Conservation (phyloP, 2,329 filamentous ascomycete species). For the Rhinocladiella mackenziei region DNA sequence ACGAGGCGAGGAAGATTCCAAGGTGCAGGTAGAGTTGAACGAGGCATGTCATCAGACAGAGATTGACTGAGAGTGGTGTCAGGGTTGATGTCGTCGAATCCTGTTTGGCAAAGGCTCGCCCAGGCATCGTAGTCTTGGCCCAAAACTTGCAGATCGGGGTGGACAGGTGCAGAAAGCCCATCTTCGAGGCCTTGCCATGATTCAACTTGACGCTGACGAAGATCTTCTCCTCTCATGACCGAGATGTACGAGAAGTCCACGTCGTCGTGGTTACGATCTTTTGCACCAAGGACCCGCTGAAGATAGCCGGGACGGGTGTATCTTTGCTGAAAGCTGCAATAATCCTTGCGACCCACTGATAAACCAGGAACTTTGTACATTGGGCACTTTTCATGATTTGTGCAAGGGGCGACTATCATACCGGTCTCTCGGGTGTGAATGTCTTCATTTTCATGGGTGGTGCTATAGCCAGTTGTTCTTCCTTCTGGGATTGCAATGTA, state of each 20-base stretch:
- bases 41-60: constrained; percentile 32
- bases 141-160: constrained; percentile 7
- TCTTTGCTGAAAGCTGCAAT: constrained; percentile 85
- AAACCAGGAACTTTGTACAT: constrained; percentile 76
- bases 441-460: constrained; percentile 28
- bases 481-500: constrained; percentile 57
- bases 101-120: constrained; percentile 12
- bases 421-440: constrained; percentile 45
- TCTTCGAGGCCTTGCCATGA: constrained; percentile 22
- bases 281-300: constrained; percentile 65
- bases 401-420: constrained; percentile 67
- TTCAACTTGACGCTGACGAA: constrained; percentile 39
- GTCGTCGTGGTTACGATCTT: constrained; percentile 78
- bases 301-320: constrained; percentile 81
- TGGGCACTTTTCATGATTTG: constrained; percentile 80
- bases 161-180: constrained; percentile 20
- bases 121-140: constrained; percentile 14
- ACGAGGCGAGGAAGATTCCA: constrained; percentile 67
- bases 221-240: constrained; percentile 70
- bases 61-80: constrained; percentile 11
- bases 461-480: constrained; percentile 32
- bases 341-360: constrained; percentile 74
- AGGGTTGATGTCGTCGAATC: constrained; percentile 23
- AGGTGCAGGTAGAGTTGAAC: constrained; percentile 43
- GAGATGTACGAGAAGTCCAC: constrained; percentile 86